phyloP scores from a whole-genome alignment of 2,329 filamentous ascomycete species.

The Teratosphaeria pseudoeucalypti region DNA sequence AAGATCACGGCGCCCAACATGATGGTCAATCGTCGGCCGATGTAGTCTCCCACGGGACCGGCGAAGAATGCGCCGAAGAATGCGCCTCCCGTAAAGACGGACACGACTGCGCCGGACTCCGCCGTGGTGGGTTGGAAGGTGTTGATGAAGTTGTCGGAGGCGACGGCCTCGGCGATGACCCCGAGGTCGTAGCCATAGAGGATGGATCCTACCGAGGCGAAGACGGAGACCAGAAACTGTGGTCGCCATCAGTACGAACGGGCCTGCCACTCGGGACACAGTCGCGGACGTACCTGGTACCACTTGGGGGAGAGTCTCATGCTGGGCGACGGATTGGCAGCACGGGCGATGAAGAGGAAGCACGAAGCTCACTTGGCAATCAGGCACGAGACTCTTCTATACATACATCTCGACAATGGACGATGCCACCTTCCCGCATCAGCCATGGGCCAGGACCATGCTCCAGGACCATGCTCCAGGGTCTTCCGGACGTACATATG shows the following conservation, averaged over 20 bases:
- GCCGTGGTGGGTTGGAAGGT: slow-evolving; percentile 31
- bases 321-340: background rate
- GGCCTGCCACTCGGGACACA: too few species aligned
- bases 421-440: background rate
- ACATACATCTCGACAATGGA: background rate
- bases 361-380: background rate
- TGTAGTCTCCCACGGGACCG: slow-evolving; percentile 51
- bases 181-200: slow-evolving; percentile 49
- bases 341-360: background rate
- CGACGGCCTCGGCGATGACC: slow-evolving; percentile 49
- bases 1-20: slow-evolving; percentile 61
- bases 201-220: slow-evolving; percentile 49
- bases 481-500: background rate
- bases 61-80: slow-evolving; percentile 59
- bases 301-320: slow-evolving; percentile 48
- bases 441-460: background rate
- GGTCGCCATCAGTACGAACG: background rate
- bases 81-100: slow-evolving; percentile 65
- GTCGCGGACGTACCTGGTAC: slow-evolving; percentile 33
- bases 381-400: background rate
- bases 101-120: slow-evolving; percentile 56
- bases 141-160: slow-evolving; percentile 31
- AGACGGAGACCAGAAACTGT: slow-evolving; percentile 50
- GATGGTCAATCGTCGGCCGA: slow-evolving; percentile 64
- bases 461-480: background rate